Evolutionary conservation across 768 basidiomycete genomes (phyloP).

Genomic region (Leccinum ochraceum): DNA sequence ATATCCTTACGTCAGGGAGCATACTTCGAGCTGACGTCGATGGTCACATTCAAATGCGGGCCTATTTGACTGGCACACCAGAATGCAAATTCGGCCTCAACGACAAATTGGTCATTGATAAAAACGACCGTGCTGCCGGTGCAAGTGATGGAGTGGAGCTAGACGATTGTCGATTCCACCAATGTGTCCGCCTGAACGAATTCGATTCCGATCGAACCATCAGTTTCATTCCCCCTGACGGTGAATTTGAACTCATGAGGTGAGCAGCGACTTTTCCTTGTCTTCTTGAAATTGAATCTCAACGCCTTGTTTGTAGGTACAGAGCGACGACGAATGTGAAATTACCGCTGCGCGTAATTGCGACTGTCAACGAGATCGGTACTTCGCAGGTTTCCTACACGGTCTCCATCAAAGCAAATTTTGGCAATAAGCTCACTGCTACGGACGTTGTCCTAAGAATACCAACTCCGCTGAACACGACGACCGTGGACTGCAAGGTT

Average conservation of each 20-base stretch:
- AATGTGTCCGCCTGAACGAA: conserved; percentile 93
- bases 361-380: conserved; percentile 91
- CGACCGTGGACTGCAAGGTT: conserved; percentile 89
- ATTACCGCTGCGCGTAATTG: conserved; percentile 84
- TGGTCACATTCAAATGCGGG: conserved; percentile 97
- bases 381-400: conserved; percentile 91
- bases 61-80: conserved; percentile 94
- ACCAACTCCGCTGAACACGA: conserved; percentile 96
- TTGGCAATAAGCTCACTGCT: conserved; percentile 89
- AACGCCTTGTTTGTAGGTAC: conserved; percentile 55
- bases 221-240: conserved; percentile 97
- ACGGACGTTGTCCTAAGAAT: conserved; percentile 91
- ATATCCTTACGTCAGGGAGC: conserved; percentile 54
- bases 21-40: conserved; percentile 96
- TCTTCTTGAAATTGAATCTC: conserved; percentile 3
- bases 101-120: conserved; percentile 97
- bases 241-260: conserved; percentile 99
- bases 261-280: conserved; percentile 35
- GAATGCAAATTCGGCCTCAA: conserved; percentile 99
- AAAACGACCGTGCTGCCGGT: conserved; percentile 57
- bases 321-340: conserved; percentile 96
- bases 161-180: conserved; percentile 98
- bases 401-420: conserved; percentile 84
- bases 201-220: conserved; percentile 94
- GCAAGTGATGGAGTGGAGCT: conserved; percentile 81